Base-by-base conservation (phyloP, 768 basidiomycete species). In the Russula abietina region DNA sequence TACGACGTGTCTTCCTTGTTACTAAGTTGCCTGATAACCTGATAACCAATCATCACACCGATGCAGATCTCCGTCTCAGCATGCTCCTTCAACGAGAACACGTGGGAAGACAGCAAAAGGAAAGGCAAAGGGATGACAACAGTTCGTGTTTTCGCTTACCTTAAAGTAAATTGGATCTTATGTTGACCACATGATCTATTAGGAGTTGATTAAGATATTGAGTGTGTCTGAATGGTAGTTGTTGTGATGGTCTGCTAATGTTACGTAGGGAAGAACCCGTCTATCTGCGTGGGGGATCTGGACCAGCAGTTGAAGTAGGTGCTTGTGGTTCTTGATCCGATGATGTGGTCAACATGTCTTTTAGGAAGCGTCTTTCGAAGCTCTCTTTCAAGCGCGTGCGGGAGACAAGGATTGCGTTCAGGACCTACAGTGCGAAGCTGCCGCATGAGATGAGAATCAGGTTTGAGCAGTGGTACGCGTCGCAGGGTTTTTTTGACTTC, bases 1-100 rank as follows among this genome's bases (percentile, higher is more conserved):
- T 53, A 51, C 12, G 55, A 57, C n/a, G 3, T 5, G 43, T 33
- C 45, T 12, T 60, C 30, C 19, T 38, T 12, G n/a, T 39, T 11
- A 12, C 19, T 30, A 5, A 43, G 11, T 32, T 30, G 1, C 19
- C n/a, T 30, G 30, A 24, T n/a, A n/a, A n/a, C n/a, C n/a, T n/a
- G n/a, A n/a, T 9, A n/a, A 45, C 26, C 2, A 22, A 59, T 28
- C 26, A 26, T 14, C 22, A n/a, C 22, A 6, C 17, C 10, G 5
- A 2, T 57, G 30, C 32, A 65, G 65, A 64, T 67, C 9, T 64
- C 62, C 22, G 8, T 67, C 4, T 67, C 65, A 22, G 48, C 65
- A 11, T 60, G 62, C 32, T 22, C 49, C 30, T 46, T 55, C 41
- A 28, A 58, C 6, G 57, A 67, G 19, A 10, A 32, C 4, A 55